Conservation (phyloP, 2,329 filamentous ascomycete species). For the Fonsecaea monophora region DNA sequence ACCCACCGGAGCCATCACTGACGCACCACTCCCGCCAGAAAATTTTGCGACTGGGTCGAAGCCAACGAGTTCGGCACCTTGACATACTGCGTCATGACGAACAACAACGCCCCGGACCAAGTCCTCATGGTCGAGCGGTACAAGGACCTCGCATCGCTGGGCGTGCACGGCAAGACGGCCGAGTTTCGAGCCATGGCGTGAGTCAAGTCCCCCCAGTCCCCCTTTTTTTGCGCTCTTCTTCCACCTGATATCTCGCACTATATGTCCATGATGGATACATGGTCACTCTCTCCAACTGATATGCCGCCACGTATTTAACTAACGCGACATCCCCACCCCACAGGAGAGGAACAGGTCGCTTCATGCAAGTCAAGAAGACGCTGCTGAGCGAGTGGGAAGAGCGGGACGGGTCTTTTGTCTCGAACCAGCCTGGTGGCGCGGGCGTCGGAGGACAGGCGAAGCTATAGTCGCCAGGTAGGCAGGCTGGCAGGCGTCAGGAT, state of each 20-base stretch:
- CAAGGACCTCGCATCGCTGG: constrained; percentile 32
- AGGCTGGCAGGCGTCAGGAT: not conserved
- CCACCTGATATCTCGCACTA: not conserved
- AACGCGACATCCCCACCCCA: not conserved
- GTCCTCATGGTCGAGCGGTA: constrained; percentile 38
- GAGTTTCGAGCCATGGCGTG: constrained; percentile 40
- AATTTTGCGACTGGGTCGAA: constrained; percentile 36
- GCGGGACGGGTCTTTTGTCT: constrained; percentile 34
- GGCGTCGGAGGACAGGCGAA: constrained; percentile 21
- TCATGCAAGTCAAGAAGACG: constrained; percentile 35
- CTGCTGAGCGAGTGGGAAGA: constrained; percentile 36
- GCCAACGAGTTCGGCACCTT: constrained; percentile 33
- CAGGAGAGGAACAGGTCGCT: constrained; percentile 32
- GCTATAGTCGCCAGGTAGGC: constrained; percentile 8
- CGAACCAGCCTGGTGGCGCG: constrained; percentile 31
- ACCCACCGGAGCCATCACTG: not conserved
- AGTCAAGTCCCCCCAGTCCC: constrained; percentile 20
- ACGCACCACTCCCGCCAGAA: constrained; percentile 21
- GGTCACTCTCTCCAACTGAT: no score
- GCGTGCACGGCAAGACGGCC: constrained; percentile 34
- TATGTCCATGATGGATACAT: no score
- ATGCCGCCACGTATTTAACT: not conserved
- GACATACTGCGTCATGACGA: constrained; percentile 35
- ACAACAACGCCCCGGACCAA: constrained; percentile 30
- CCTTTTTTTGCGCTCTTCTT: not conserved